Conservation (phyloP, 2,329 filamentous ascomycete species). For the Fusarium bulbicola region DNA sequence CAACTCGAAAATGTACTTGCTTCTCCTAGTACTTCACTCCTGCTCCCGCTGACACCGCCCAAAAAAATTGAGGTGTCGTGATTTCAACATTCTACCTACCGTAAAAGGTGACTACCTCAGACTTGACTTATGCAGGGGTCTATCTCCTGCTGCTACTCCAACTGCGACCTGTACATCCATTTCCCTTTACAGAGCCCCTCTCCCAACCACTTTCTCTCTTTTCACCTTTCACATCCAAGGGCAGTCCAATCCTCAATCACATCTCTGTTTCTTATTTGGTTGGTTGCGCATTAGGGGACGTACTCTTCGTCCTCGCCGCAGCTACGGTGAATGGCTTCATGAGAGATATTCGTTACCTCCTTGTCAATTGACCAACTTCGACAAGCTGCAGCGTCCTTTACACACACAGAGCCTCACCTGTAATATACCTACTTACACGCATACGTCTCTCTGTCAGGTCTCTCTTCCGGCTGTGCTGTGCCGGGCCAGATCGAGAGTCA, state of each 20-base stretch:
- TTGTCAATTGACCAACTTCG: conserved; percentile 26
- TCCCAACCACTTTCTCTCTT: conserved; percentile 33
- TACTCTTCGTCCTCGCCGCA: conserved; percentile 21
- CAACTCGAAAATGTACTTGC: background rate
- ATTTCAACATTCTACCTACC: conserved; percentile 2
- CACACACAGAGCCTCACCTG: conserved; percentile 24
- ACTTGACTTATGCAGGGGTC: conserved; percentile 23
- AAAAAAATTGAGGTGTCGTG: conserved; percentile 21
- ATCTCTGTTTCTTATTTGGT: conserved; percentile 18
- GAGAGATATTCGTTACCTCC: conserved; percentile 7
- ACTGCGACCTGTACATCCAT: conserved; percentile 14
- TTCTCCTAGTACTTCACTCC: background rate
- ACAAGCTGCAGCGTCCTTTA: background rate
- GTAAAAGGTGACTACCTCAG: background rate
- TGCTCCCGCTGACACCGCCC: conserved; percentile 11
- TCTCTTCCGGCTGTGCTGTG: background rate
- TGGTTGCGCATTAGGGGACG: conserved; percentile 21
- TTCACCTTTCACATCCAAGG: conserved; percentile 14
- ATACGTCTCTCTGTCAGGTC: background rate
- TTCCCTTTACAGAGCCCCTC: conserved; percentile 31
- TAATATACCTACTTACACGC: background rate
- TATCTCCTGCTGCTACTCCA: background rate
- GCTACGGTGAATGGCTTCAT: conserved; percentile 32
- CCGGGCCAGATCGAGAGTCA: background rate
- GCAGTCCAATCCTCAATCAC: conserved; percentile 21